Base-by-base conservation (phyloP, 1,284 basidiomycete species). In the Pascua sp. region DNA sequence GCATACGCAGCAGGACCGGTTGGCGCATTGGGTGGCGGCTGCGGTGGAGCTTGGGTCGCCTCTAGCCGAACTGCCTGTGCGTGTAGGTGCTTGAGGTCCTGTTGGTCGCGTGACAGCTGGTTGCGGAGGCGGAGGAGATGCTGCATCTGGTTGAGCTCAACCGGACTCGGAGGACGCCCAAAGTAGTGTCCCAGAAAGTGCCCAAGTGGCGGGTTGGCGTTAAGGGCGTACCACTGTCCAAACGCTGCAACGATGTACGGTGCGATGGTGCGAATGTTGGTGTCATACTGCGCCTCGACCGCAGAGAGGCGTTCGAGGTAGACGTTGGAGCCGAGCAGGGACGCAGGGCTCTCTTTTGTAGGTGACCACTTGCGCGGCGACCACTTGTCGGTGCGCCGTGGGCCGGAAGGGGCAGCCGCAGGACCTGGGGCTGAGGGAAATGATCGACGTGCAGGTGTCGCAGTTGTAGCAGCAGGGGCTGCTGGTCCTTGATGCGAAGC, bases 241-340 rank as follows among this genome's bases (percentile, higher is more conserved):
- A 74, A 76, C 1, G 73, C 73, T 0, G 70, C 64, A 37, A 64
- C 59, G 36, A 76, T 63, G 50, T 73, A 76, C 5, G 72, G 72
- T 10, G 71, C 63, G 2, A 72, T 60, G 2, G 61, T 55, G 39
- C 53, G 50, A 2, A 67, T 37, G 46, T 69, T 63, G 17, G 48
- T 49, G 37, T 60, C 50, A 43, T 69, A 71, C 39, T 59, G 46
- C 15, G 54, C 47, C 49, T 69, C 65, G 38, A 64, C 64, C 8
- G 51, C 65, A 11, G 57, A 62, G 32, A 69, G 51, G 17, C 59
- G 60, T 15, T 67, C 57, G 16, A 65, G 56, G 40, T 63, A 65
- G 7, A 36, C 44, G 7, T 56, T 48, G 8, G 58, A 24, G 8
- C 41, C 48, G 16, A 53, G 42, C 1, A 32, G 24, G 7, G 24